Evolutionary conservation across 106 monocot genomes (phyloP).

Genomic region (Amphibolis antarctica): DNA sequence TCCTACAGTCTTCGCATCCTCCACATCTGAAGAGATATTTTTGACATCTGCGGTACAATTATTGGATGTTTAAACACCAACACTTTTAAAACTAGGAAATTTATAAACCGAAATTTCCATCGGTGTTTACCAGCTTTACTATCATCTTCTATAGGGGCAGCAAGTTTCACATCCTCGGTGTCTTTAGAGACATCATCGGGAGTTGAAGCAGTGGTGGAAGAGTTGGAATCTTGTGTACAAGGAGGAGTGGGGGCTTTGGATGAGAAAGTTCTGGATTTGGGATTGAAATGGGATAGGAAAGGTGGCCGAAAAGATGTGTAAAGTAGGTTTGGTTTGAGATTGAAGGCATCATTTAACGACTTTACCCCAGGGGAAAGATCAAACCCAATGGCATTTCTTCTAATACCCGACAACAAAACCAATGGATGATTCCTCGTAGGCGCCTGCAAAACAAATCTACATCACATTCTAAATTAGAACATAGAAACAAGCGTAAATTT

Average conservation of each 20-base stretch:
- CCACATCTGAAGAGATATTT: too few relatives aligned
- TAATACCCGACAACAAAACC: slow-evolving; percentile 82
- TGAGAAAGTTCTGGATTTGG: slow-evolving; percentile 13
- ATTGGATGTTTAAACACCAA: too few relatives aligned
- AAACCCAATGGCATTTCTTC: slow-evolving; percentile 85
- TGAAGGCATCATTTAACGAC: too few relatives aligned
- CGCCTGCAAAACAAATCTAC: slow-evolving; percentile 23
- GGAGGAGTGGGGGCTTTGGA: background rate
- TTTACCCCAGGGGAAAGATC: slow-evolving; percentile 91
- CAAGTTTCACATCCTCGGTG: background rate
- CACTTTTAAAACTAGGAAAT: too few relatives aligned
- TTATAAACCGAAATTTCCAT: background rate
- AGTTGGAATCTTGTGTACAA: background rate
- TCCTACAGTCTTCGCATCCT: too few relatives aligned
- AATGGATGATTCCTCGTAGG: slow-evolving; percentile 88
- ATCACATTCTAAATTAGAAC: background rate
- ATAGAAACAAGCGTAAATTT: background rate
- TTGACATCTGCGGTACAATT: too few relatives aligned
- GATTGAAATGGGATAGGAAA: background rate
- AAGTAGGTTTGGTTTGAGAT: background rate
- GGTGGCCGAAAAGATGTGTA: background rate
- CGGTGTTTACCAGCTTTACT: slow-evolving; percentile 6
- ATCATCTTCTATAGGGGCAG: slow-evolving; percentile 16
- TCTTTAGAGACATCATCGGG: background rate
- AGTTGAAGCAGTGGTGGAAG: background rate